These are phyloP conservation scores for Colletotrichum horii DNA, from an alignment of 2,329 filamentous ascomycete species.

Conservation along the genomic window DNA sequence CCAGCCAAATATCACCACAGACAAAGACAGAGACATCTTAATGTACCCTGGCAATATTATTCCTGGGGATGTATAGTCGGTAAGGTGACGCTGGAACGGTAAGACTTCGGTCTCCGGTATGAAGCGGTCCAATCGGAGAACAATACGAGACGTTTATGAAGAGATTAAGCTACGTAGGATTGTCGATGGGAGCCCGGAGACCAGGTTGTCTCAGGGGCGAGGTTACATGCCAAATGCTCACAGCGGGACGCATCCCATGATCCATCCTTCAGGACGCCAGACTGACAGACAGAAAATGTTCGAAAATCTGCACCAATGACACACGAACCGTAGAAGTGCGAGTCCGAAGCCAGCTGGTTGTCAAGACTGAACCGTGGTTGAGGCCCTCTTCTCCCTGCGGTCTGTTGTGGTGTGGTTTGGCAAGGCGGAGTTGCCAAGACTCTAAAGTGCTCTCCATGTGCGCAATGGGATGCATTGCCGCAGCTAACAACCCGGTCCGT, in stretches of 20 bases:
- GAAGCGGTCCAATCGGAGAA: constrained; percentile 3
- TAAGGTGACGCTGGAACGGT: not conserved
- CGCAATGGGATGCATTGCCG: constrained; percentile 11
- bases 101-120: not conserved
- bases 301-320: not conserved
- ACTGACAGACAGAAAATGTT: not conserved
- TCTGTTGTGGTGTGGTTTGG: not conserved
- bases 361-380: not conserved
- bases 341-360: not conserved
- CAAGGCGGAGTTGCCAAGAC: constrained; percentile 19
- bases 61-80: not conserved
- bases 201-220: not conserved
- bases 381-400: not conserved
- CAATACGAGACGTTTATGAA: not conserved
- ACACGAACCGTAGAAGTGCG: not conserved
- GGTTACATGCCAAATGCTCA: not conserved
- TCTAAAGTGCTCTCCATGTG: not conserved
- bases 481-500: constrained; percentile 1
- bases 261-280: not conserved
- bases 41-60: not conserved
- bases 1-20: not conserved
- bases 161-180: constrained; percentile 1
- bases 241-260: not conserved
- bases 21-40: not conserved
- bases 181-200: not conserved